Base-by-base conservation (phyloP, 2,329 filamentous ascomycete species). In the Apiospora pterosperma region DNA sequence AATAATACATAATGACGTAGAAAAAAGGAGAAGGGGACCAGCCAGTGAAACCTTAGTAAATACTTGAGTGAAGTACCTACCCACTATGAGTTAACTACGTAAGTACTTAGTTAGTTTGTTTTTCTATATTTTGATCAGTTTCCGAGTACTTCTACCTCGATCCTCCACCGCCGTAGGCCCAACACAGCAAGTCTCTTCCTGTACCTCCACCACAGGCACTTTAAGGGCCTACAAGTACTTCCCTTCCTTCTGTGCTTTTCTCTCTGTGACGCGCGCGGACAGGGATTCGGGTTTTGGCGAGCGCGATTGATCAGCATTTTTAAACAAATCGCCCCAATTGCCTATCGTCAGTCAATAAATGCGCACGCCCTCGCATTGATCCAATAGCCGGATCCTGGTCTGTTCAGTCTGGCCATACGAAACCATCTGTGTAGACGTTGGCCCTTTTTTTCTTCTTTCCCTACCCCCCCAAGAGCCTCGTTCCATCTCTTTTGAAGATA, bases 281-380 rank as follows among this genome's bases (percentile, higher is more conserved):
- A 62, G 60, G 60, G 60, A 48, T 62, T n/a, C 8, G 21, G 21
- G 31, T 55, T 60, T 62, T 62, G 39, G 60, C 60, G 60, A 62
- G 25, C 60, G 60, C 60, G 60, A 62, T 62, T 62, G 60, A 62
- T 62, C 60, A 48, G 39, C 60, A 48, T 62, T 62, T 61, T 61
- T 61, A n/a, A 48, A 8, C 39, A 48, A 62, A 62, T 44, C 60
- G 60, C 38, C 60, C 38, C 60, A 48, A 28, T 28, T 41, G 59
- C 28, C 36, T n/a, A 62, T 62, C 39, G 60, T 62, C 60, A 62
- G 60, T 62, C 60, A 42, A 28, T 62, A 36, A 41, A 28, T 61
- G 59, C 36, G n/a, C 59, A 28, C 25, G 58, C 36, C 36, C 31
- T 61, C 23, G 23, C 36, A 41, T 41, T 41, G 31, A 41, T 25